These are phyloP conservation scores for Gloeophyllum trabeum DNA, from an alignment of 768 basidiomycete genomes.

Conservation along the genomic window DNA sequence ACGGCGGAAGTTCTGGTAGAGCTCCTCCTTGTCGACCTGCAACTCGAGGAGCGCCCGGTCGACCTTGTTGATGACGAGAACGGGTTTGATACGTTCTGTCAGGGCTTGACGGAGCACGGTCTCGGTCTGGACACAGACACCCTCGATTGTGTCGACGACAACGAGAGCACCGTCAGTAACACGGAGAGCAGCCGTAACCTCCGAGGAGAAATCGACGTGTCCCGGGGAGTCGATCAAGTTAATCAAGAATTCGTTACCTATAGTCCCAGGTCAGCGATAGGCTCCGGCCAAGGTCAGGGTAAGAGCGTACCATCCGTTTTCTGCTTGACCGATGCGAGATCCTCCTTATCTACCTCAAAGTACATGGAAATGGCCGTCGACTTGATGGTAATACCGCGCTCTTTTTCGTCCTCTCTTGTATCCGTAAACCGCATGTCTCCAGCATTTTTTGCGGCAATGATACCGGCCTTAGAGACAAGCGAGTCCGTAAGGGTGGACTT, in stretches of 20 bases:
- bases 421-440: constrained; percentile 97
- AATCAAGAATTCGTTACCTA: constrained; percentile 95
- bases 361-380: constrained; percentile 99
- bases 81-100: constrained; percentile 97
- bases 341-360: constrained; percentile 91
- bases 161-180: constrained; percentile 99
- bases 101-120: constrained; percentile 97
- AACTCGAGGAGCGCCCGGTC: constrained; percentile 98
- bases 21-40: constrained; percentile 91
- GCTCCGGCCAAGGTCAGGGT: constrained; percentile 1
- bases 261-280: neutral
- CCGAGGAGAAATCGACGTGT: constrained; percentile 99
- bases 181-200: constrained; percentile 98
- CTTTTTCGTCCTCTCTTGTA: constrained; percentile 96
- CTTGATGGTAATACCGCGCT: constrained; percentile 99
- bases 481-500: constrained; percentile 99
- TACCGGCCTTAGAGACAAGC: constrained; percentile 98
- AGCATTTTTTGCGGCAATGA: constrained; percentile 89
- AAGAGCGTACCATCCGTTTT: constrained; percentile 71
- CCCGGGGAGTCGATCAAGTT: constrained; percentile 99
- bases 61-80: constrained; percentile 99
- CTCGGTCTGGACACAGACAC: constrained; percentile 99
- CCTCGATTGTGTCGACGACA: constrained; percentile 98
- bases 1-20: constrained; percentile 96
- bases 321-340: constrained; percentile 78